Evolutionary conservation across 2,329 filamentous ascomycete species (phyloP).

Genomic region (Spiromastix sp.): DNA sequence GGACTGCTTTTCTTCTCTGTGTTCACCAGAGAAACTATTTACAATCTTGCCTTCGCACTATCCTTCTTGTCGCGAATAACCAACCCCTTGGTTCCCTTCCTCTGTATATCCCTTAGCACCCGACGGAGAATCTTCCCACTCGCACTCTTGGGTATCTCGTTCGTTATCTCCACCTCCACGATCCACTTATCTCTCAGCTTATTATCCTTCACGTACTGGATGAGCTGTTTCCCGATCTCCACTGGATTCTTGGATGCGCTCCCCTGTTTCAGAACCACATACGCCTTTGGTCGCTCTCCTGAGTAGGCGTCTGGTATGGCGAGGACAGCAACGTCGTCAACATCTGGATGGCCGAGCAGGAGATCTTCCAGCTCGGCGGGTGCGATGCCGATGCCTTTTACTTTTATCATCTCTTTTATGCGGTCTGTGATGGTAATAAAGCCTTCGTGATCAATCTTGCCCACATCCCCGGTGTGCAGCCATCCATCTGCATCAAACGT

Average conservation of each 20-base stretch:
- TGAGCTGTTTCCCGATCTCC: slow-evolving; percentile 37
- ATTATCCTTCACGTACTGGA: slow-evolving; percentile 52
- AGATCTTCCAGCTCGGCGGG: slow-evolving; percentile 55
- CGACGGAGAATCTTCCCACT: slow-evolving; percentile 59
- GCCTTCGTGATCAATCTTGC: slow-evolving; percentile 35
- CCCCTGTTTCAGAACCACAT: slow-evolving; percentile 37
- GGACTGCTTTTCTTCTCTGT: neutral
- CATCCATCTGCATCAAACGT: slow-evolving; percentile 43
- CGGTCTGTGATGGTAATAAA: slow-evolving; percentile 49
- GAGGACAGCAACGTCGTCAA: slow-evolving; percentile 42
- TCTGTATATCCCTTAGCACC: slow-evolving; percentile 6
- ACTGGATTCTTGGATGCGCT: slow-evolving; percentile 14
- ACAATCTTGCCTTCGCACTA: slow-evolving; percentile 3
- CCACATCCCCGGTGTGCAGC: slow-evolving; percentile 48
- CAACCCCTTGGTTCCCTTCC: neutral
- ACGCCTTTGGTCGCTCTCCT: slow-evolving; percentile 49
- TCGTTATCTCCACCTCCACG: slow-evolving; percentile 26
- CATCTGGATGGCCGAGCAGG: slow-evolving; percentile 45
- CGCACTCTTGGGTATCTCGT: slow-evolving; percentile 59
- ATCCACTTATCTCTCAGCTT: slow-evolving; percentile 46
- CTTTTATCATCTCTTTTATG: slow-evolving; percentile 60
- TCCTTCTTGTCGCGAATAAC: slow-evolving; percentile 2
- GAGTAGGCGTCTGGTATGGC: slow-evolving; percentile 49
- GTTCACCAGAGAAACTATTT: neutral
- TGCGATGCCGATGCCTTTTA: slow-evolving; percentile 50